These are phyloP conservation scores for Syzygium aqueum DNA, from an alignment of 345 rosid species.

Conservation along the genomic window DNA sequence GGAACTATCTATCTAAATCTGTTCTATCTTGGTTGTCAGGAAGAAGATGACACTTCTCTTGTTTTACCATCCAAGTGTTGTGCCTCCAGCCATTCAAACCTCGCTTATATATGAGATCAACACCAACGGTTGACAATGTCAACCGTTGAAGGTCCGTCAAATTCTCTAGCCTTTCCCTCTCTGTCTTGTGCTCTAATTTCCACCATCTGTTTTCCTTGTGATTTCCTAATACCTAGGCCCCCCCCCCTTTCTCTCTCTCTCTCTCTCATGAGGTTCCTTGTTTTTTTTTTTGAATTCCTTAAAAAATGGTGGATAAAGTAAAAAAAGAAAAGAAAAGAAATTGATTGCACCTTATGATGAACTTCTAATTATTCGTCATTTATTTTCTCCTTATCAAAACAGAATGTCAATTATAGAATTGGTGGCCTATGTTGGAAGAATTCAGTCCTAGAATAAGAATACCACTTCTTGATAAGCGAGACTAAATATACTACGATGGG, in stretches of 20 bases:
- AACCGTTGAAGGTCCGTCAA: constrained; percentile 5
- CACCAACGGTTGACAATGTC: not conserved
- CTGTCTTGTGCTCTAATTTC: not conserved
- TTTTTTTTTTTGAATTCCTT: too few species aligned
- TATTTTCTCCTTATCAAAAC: not conserved
- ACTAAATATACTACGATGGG: not conserved
- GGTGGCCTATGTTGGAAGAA: not conserved
- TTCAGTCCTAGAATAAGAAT: not conserved
- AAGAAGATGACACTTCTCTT: not conserved
- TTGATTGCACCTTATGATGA: not conserved
- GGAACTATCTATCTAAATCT: not conserved
- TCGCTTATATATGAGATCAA: not conserved
- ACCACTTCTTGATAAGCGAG: not conserved
- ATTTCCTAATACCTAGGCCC: not conserved
- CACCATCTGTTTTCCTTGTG: not conserved
- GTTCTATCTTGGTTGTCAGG: not conserved
- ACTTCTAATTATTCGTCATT: not conserved
- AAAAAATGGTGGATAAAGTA: not conserved
- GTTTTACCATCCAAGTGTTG: not conserved
- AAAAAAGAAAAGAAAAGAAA: not conserved
- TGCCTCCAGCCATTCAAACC: not conserved
- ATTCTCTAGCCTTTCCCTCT: not conserved
- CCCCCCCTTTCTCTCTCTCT: not conserved
- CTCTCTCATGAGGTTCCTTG: not conserved
- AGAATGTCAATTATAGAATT: not conserved